Evolutionary conservation across 2,329 filamentous ascomycete genomes (phyloP).

Genomic region (Xylariales sp.): DNA sequence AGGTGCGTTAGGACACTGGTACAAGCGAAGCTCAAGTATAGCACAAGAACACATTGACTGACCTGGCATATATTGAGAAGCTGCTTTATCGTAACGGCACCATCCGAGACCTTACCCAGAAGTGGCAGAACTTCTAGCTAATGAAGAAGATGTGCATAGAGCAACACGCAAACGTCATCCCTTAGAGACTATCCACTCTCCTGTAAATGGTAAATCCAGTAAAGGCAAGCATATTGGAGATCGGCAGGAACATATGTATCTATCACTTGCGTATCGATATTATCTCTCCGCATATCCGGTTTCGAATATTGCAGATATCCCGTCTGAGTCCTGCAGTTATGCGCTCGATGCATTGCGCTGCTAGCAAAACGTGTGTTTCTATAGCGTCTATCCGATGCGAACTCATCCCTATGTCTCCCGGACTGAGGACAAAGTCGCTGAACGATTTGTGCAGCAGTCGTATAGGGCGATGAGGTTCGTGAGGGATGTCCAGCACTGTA

Average conservation of each 20-base stretch:
- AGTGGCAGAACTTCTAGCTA: constrained; percentile 33
- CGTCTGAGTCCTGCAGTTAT: constrained; percentile 24
- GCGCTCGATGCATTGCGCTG: constrained; percentile 28
- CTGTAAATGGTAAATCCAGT: constrained; percentile 31
- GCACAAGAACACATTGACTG: not conserved
- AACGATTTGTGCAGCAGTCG: constrained; percentile 31
- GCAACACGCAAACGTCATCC: constrained; percentile 21
- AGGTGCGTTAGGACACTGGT: not conserved
- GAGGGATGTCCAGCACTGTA: constrained; percentile 27
- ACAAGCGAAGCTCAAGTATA: not conserved
- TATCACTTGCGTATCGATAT: constrained; percentile 18
- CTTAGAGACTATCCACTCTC: constrained; percentile 18
- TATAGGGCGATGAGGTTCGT: constrained; percentile 15
- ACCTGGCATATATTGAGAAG: not conserved
- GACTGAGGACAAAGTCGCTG: constrained; percentile 31
- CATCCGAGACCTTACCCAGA: not conserved
- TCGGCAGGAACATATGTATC: constrained; percentile 19
- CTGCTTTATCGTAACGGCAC: not conserved
- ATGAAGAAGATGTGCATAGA: constrained; percentile 34
- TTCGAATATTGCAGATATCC: constrained; percentile 29
- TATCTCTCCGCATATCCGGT: constrained; percentile 17
- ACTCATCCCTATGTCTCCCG: constrained; percentile 11
- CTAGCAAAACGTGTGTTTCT: constrained; percentile 23
- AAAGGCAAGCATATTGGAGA: constrained; percentile 33
- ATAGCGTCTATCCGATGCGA: constrained; percentile 30